These are phyloP conservation scores for Fomitopsis schrenkii DNA, from an alignment of 1,284 basidiomycete species.

Conservation along the genomic window DNA sequence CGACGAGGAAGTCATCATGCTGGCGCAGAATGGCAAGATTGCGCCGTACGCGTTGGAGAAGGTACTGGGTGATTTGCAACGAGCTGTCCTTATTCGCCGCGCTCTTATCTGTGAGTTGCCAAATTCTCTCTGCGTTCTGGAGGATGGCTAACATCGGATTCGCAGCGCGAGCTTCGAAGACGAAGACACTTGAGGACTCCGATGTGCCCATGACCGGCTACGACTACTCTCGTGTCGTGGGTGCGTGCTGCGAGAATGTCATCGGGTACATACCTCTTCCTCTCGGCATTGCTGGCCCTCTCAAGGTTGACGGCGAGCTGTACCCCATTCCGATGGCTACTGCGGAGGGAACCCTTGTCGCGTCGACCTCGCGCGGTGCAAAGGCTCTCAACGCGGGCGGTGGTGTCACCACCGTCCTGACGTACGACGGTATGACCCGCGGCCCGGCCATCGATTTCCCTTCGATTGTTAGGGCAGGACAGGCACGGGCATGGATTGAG, in stretches of 20 bases:
- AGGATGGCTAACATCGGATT: neutral
- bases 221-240: conserved; percentile 93
- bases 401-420: conserved; percentile 92
- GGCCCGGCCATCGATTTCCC: conserved; percentile 98
- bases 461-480: conserved; percentile 72
- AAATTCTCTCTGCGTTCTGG: conserved; percentile 24
- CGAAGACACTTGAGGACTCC: conserved; percentile 83
- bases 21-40: conserved; percentile 92
- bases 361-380: conserved; percentile 95
- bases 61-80: conserved; percentile 79
- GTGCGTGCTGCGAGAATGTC: conserved; percentile 99
- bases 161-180: conserved; percentile 80
- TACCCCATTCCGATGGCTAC: conserved; percentile 99
- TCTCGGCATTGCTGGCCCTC: conserved; percentile 94
- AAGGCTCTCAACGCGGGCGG: conserved; percentile 97
- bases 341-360: conserved; percentile 97
- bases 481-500: conserved; percentile 88
- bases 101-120: conserved; percentile 89
- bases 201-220: conserved; percentile 84
- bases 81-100: conserved; percentile 86
- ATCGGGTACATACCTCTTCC: conserved; percentile 97
- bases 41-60: conserved; percentile 95
- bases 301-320: conserved; percentile 84
- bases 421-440: conserved; percentile 95
- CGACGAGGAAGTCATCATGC: conserved; percentile 90